Evolutionary conservation across 768 basidiomycete species (phyloP).

Genomic region (Leccinum obscurum): DNA sequence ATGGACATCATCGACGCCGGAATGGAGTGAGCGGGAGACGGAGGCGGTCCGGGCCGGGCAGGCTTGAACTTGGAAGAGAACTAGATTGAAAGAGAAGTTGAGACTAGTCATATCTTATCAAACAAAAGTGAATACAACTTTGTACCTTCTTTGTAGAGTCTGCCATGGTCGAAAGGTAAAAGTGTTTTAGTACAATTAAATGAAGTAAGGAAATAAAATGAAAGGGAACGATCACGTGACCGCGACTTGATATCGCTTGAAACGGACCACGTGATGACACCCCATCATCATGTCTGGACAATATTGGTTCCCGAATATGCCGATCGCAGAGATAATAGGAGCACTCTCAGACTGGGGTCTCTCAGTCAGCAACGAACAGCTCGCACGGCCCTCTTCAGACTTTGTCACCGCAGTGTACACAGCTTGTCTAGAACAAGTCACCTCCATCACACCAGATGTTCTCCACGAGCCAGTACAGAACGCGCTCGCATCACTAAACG

Average conservation of each 20-base stretch:
- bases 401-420: constrained; percentile 71
- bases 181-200: too few species aligned
- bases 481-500: constrained; percentile 50
- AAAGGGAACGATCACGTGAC: constrained; percentile 26
- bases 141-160: neutral
- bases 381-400: constrained; percentile 63
- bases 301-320: constrained; percentile 68
- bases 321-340: constrained; percentile 59
- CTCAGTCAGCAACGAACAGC: constrained; percentile 64
- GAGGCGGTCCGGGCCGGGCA: constrained; percentile 23
- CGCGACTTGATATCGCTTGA: constrained; percentile 15
- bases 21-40: constrained; percentile 16
- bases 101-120: too few species aligned
- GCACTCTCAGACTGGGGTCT: constrained; percentile 71
- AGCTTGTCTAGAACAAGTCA: constrained; percentile 72
- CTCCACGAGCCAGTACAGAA: constrained; percentile 60
- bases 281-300: constrained; percentile 30
- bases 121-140: neutral
- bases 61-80: constrained; percentile 48
- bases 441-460: constrained; percentile 56
- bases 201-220: neutral
- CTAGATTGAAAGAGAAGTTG: neutral
- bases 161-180: neutral
- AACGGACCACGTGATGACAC: neutral
- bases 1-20: constrained; percentile 32